Evolutionary conservation across 73 alveolate species (phyloP), one percentile per base, ranked within the genome.

Genomic region (Paraurostyla sp.): DNA sequence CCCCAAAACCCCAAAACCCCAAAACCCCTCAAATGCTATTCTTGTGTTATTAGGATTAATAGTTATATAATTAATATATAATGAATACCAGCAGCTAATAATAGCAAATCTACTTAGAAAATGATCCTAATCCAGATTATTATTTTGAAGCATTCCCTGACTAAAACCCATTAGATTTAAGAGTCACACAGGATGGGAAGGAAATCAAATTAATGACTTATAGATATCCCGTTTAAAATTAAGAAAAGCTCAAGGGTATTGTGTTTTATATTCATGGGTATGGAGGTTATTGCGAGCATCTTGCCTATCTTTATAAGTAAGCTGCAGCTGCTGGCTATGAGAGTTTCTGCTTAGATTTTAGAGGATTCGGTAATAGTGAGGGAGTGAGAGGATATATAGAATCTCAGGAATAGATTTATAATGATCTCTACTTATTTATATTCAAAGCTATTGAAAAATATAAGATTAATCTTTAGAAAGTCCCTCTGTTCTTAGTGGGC

Each of bases 301-400:
- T 50, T 0, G 69, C 69, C 38, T 48, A 73, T 73, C 13, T 73
- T 48, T 50, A 43, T 20, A 73, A 73, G 35, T 71, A 73, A 9
- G 33, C 46, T 4, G 87, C 87, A n/a, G 71, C 22, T 22, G 71
- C 73, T 15, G 71, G 87, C 71, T 73, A 73, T 45, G 87, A 73
- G 7, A 3, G 50, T 29, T 73, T 43, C 35, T 68, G 52, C 3
- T 1, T 73, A 11, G 87, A 73, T 33, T 27, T 43, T 13, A 4
- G 87, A 16, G 87, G 87, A 3, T 73, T 73, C 56, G 87, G 87
- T 27, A 73, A 27, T 11, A 73, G 87, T 73, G 87, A 50, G 29
- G 87, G 87, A 16, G 9, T 6, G 42, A 16, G 87, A n/a, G 69
- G 48, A 11, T 50, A 50, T 68, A 18, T 73, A 0, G 87, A 73